Percentiles rank a stretch among this genome's conserved stretches.
These are phyloP conservation scores for Pestalotiopsis fici DNA, from an alignment of 2,329 filamentous ascomycete genomes.

Conservation along the genomic window DNA sequence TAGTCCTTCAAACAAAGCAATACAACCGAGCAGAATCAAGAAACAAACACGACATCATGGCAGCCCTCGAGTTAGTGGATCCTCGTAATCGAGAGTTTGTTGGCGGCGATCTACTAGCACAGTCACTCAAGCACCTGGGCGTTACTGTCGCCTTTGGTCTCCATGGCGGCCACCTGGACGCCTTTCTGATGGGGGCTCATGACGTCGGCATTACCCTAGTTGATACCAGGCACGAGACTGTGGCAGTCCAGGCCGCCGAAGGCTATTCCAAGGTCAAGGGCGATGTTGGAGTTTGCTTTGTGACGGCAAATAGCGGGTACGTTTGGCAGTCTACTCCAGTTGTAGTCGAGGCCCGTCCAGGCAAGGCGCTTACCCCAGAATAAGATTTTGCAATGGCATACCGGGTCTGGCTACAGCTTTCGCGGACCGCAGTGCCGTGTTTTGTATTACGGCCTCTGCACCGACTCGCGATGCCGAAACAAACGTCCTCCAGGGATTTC, in stretches of 20 bases:
- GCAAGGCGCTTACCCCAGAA: not conserved
- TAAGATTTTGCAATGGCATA: conserved; percentile 44
- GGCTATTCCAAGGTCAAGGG: conserved; percentile 44
- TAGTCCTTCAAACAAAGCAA: not conserved
- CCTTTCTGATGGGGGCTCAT: conserved; percentile 44
- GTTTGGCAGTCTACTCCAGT: conserved; percentile 8
- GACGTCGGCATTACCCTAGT: conserved; percentile 40
- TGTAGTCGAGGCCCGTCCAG: not conserved
- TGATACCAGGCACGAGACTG: conserved; percentile 47
- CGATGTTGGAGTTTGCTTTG: conserved; percentile 44
- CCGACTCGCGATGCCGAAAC: conserved; percentile 45
- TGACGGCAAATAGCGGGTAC: conserved; percentile 48
- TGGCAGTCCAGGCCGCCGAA: conserved; percentile 47
- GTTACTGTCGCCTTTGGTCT: conserved; percentile 45
- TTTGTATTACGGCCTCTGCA: conserved; percentile 44
- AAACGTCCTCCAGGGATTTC: conserved; percentile 45
- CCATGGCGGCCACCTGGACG: conserved; percentile 48
- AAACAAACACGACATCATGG: not conserved
- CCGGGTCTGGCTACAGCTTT: conserved; percentile 46
- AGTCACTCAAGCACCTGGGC: conserved; percentile 41
- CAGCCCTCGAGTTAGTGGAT: not conserved
- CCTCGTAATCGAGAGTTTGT: conserved; percentile 33
- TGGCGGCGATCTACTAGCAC: conserved; percentile 45
- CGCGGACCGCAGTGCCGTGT: conserved; percentile 43
- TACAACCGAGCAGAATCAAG: not conserved